Conservation (phyloP, 2,329 filamentous ascomycete species). For the Neophaeococcomyces mojaviensis region DNA sequence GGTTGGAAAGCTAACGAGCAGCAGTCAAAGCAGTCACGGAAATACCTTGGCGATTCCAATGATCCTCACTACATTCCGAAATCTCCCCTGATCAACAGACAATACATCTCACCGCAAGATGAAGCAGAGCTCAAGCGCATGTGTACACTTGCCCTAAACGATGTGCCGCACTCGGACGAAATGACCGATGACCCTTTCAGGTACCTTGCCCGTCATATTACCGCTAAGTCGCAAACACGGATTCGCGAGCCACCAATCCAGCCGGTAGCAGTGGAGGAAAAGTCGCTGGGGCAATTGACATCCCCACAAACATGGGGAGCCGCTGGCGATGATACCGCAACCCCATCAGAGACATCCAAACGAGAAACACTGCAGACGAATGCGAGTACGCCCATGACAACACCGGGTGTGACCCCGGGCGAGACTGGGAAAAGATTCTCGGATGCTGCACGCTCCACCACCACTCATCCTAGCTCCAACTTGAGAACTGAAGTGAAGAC, state of each 20-base stretch:
- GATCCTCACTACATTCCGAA: conserved; percentile 25
- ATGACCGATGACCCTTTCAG: conserved; percentile 21
- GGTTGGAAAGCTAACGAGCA: not conserved
- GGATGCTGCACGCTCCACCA: conserved; percentile 9
- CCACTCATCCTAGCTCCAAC: not conserved
- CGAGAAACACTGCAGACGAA: conserved; percentile 17
- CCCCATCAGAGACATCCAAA: conserved; percentile 18
- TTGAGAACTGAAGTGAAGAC: conserved; percentile 2
- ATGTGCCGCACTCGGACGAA: conserved; percentile 23
- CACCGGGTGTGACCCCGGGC: conserved; percentile 22
- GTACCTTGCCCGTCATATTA: conserved; percentile 26
- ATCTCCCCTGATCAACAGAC: conserved; percentile 30
- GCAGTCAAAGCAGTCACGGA: conserved; percentile 9
- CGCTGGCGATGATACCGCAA: conserved; percentile 15
- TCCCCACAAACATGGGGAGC: not conserved
- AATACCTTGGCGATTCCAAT: conserved; percentile 30
- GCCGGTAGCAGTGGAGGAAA: not conserved
- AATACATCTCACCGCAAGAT: conserved; percentile 27
- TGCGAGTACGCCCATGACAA: conserved; percentile 22
- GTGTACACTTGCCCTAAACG: conserved; percentile 25
- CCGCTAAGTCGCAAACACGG: conserved; percentile 21
- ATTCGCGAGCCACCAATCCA: not conserved
- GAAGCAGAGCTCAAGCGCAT: conserved; percentile 30
- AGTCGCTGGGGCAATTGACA: not conserved
- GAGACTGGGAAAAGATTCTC: conserved; percentile 20